Base-by-base conservation (phyloP, 495 filamentous ascomycete genomes). In the Xylaria grammica region DNA sequence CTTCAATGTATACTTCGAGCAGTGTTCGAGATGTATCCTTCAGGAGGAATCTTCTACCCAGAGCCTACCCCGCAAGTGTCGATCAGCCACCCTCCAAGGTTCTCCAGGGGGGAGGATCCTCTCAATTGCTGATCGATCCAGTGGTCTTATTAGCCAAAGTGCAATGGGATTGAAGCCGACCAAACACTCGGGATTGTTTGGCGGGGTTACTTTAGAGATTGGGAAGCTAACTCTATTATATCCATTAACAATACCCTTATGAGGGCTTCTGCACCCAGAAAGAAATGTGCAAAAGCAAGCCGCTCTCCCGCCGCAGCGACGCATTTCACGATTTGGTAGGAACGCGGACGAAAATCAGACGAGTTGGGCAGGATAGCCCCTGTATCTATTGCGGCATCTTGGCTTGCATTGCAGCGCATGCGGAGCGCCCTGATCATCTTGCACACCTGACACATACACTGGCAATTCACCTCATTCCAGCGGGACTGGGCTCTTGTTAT, bases 21-120 rank as follows among this genome's bases (percentile, higher is more conserved):
- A n/a, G n/a, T n/a, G n/a, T n/a, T n/a, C n/a, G n/a, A n/a, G n/a
- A n/a, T n/a, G n/a, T n/a, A n/a, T n/a, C n/a, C n/a, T n/a, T n/a
- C n/a, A n/a, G n/a, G 15, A 2, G 40, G 53, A 32, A 54, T 38
- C 53, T n/a, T 30, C 54, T 10, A 30, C 22, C 38, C 24, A 32
- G 7, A 26, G 34, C 1, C 38, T 59, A 59, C 56, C 56, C 56
- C 56, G 42, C 56, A 5, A 20, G n/a, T 59, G 56, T 48, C 42
- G 56, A 59, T 59, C 56, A 48, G 42, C 55, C 40, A 15, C 40
- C 40, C 40, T 42, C 17, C 40, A 6, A 42, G 40, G 15, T 42
- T 42, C 40, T 42, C 5, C 40, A 42, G 40, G 40, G 40, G 40
- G 15, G 17, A 15, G 40, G 17, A 42, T 51, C 48, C 48, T 17